Evolutionary conservation across 257 asterid genomes (phyloP).

Genomic region (Echium plantagineum): DNA sequence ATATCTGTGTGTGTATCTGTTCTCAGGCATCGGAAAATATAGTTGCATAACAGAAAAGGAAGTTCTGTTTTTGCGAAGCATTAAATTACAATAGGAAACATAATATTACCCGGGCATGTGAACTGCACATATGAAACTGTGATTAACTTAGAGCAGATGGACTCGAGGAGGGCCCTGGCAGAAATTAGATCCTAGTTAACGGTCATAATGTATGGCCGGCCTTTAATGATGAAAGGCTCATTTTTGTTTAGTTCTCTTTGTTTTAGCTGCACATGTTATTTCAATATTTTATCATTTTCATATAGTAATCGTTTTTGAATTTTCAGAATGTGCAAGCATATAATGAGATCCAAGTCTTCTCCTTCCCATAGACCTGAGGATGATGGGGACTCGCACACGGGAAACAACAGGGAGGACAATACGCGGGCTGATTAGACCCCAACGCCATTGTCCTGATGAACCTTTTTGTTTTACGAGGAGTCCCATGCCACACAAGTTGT

Average conservation of each 20-base stretch:
- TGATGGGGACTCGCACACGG: constrained; percentile 21
- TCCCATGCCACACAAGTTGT: background rate
- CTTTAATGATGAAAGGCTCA: background rate
- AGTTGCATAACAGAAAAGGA: background rate
- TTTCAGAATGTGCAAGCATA: constrained; percentile 65
- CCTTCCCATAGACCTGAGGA: constrained; percentile 24
- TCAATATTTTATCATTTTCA: constrained; percentile 8
- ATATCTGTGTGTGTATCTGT: too few species aligned
- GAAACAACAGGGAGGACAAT: constrained; percentile 31
- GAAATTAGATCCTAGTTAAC: background rate
- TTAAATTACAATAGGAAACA: background rate
- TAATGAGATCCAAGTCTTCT: constrained; percentile 29
- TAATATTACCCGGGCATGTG: too few species aligned
- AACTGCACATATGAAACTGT: too few species aligned
- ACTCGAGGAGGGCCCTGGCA: background rate
- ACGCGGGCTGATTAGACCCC: constrained; percentile 39
- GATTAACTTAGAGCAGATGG: background rate
- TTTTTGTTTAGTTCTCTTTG: background rate
- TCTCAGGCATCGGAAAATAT: background rate
- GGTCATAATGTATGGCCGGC: background rate
- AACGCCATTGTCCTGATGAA: background rate
- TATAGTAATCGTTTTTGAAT: constrained; percentile 6
- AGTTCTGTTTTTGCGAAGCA: background rate
- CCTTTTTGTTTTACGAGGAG: background rate
- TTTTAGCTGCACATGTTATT: background rate